phyloP scores from a whole-genome alignment of 805 yeast genomes.

The Sugiyamaella mastotermitis region DNA sequence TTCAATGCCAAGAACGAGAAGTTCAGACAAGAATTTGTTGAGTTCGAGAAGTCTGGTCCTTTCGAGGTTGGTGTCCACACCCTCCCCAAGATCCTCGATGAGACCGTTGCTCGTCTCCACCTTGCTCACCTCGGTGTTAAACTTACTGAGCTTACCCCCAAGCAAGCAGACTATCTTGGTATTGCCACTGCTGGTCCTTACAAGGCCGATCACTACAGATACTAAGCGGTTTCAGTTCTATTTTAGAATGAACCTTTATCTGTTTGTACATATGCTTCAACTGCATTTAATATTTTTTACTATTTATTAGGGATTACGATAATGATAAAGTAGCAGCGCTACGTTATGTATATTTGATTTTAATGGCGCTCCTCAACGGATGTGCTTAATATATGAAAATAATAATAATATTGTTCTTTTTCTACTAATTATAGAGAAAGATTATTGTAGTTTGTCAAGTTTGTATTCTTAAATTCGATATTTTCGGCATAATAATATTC shows the following conservation, averaged over 20 bases:
- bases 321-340: background rate
- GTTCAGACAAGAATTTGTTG: slow-evolving; percentile 77
- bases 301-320: slow-evolving; percentile 8
- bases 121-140: slow-evolving; percentile 89
- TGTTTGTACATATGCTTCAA: slow-evolving; percentile 25
- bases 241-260: background rate
- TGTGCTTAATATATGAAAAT: slow-evolving; percentile 3
- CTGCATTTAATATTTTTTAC: slow-evolving; percentile 19
- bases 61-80: slow-evolving; percentile 90
- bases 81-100: slow-evolving; percentile 96
- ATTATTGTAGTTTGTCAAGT: no score
- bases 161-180: slow-evolving; percentile 92
- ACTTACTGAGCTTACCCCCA: slow-evolving; percentile 67
- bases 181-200: slow-evolving; percentile 90
- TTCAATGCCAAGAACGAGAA: slow-evolving; percentile 79
- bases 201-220: slow-evolving; percentile 98
- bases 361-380: slow-evolving; percentile 14
- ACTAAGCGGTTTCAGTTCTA: slow-evolving; percentile 42
- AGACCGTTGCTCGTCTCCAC: slow-evolving; percentile 96
- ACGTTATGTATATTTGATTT: slow-evolving; percentile 2
- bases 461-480: no score
- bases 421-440: no score
- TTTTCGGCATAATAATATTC: no score
- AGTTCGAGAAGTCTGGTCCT: slow-evolving; percentile 88
- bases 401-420: no score